A percentile compares a stretch with the other conserved stretches of the same genome.
Conservation (phyloP, 2,329 filamentous ascomycete species). For the Kalaharituber pfeilii region DNA sequence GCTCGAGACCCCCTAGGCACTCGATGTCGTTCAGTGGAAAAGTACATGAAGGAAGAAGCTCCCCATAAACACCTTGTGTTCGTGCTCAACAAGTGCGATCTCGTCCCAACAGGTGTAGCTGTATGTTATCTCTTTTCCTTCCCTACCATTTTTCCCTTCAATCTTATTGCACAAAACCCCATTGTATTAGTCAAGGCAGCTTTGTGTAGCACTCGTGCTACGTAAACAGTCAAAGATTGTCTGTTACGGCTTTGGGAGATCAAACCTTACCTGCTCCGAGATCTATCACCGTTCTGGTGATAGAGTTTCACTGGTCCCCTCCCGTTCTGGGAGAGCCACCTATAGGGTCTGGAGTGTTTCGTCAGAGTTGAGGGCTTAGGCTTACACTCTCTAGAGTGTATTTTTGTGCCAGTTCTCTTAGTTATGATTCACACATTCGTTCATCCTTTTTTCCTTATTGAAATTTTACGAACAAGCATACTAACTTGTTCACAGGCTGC, state of each 20-base stretch:
- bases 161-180: slow-evolving; percentile 42
- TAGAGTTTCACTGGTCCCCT: slow-evolving; percentile 47
- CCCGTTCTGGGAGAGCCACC: slow-evolving; percentile 78
- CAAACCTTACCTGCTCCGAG: slow-evolving; percentile 53
- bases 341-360: slow-evolving; percentile 62
- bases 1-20: slow-evolving; percentile 81
- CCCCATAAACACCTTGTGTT: slow-evolving; percentile 92
- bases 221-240: slow-evolving; percentile 51
- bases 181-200: slow-evolving; percentile 53
- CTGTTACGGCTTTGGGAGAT: slow-evolving; percentile 99
- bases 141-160: slow-evolving; percentile 25
- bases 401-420: slow-evolving; percentile 75
- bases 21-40: slow-evolving; percentile 74
- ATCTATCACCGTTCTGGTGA: slow-evolving; percentile 32
- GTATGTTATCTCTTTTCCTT: slow-evolving; percentile 47
- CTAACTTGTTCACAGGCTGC: slow-evolving; percentile 45
- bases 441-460: slow-evolving; percentile 20
- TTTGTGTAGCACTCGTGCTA: slow-evolving; percentile 38
- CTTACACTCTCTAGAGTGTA: slow-evolving; percentile 34
- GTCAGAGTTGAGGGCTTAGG: slow-evolving; percentile 93
- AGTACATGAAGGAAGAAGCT: slow-evolving; percentile 82
- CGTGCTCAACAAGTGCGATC: slow-evolving; percentile 76
- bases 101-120: slow-evolving; percentile 80
- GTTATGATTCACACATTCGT: slow-evolving; percentile 83
- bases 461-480: slow-evolving; percentile 5